Base-by-base conservation (phyloP, 768 basidiomycete species). In the Heimioporus sp. region DNA sequence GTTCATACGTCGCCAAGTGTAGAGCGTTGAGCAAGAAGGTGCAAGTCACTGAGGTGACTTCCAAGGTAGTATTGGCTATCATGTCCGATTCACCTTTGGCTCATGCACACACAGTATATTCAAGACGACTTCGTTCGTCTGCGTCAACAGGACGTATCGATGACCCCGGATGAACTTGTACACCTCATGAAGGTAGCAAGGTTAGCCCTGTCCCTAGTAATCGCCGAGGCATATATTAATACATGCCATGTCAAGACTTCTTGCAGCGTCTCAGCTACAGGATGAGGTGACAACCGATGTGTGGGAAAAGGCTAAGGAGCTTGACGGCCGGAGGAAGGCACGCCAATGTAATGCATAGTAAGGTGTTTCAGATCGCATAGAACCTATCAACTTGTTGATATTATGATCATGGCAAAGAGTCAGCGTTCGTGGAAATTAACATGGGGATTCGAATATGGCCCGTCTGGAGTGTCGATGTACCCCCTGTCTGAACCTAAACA, bases 41-140 rank as follows among this genome's bases (percentile, higher is more conserved):
- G 2, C 71, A 73, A 16, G 71, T 91, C 20, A 69, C 73, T 6
- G 79, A 83, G 32, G 65, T 70, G 12, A 75, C 81, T 5, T 85
- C 84, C n/a, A 75, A 84, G 73, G 90, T 87, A 55, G 34, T 67
- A 56, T 4, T 20, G 17, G 13, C 19, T 37, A 21, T 31, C 28
- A 41, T 36, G 15, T 24, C 30, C 43, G 15, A 34, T 30, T 40
- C 20, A 16, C 15, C 13, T 6, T 36, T 4, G 20, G 43, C 43
- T 53, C 37, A 41, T 43, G n/a, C 13, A 16, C 35, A 35, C 34
- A 32, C 46, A 92, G 90, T 73, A 84, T 57, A 86, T 92, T 34
- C 86, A 90, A 74, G 77, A 85, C 6, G 87, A 90, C 50, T 92
- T 92, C 61, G 86, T 80, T 24, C 64, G 58, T 50, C 68, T 71